Conservation (phyloP, 805 yeast species). For the Dipodascus geniculatus region DNA sequence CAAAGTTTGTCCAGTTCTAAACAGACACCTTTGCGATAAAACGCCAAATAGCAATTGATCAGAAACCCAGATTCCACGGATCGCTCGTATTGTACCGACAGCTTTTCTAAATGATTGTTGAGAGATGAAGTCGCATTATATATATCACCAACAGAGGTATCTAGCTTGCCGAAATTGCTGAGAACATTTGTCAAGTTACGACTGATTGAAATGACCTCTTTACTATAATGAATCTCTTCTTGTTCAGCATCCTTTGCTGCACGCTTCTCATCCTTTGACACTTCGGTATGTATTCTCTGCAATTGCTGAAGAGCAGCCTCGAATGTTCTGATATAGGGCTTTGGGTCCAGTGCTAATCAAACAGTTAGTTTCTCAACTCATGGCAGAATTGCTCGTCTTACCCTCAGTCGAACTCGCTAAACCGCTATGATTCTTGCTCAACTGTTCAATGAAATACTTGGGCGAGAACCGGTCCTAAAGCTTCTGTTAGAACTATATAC, state of each 20-base stretch:
- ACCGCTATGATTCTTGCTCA: slow-evolving; percentile 53
- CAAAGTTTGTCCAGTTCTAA: slow-evolving; percentile 47
- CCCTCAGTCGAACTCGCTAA: slow-evolving; percentile 9
- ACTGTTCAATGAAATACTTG: slow-evolving; percentile 67
- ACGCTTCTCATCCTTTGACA: slow-evolving; percentile 37
- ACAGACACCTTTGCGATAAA: slow-evolving; percentile 45
- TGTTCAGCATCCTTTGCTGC: slow-evolving; percentile 46
- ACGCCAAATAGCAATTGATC: slow-evolving; percentile 65
- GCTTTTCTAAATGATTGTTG: slow-evolving; percentile 22
- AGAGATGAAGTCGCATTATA: slow-evolving; percentile 20
- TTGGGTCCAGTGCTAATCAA: slow-evolving; percentile 54
- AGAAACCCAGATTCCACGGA: slow-evolving; percentile 62
- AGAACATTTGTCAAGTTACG: slow-evolving; percentile 31
- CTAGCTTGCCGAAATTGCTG: slow-evolving; percentile 26
- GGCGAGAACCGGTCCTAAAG: slow-evolving; percentile 38
- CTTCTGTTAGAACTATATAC: not conserved
- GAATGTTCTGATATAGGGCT: slow-evolving; percentile 87
- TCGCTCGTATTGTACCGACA: slow-evolving; percentile 59
- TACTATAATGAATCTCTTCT: slow-evolving; percentile 55
- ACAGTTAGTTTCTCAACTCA: slow-evolving; percentile 1
- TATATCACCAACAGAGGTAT: slow-evolving; percentile 22
- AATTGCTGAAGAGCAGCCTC: slow-evolving; percentile 74
- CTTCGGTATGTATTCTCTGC: slow-evolving; percentile 45
- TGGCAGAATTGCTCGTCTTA: slow-evolving; percentile 1
- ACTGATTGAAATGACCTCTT: slow-evolving; percentile 47